Base-by-base conservation (phyloP, 495 filamentous ascomycete genomes). In the Usnea hakonensis region DNA sequence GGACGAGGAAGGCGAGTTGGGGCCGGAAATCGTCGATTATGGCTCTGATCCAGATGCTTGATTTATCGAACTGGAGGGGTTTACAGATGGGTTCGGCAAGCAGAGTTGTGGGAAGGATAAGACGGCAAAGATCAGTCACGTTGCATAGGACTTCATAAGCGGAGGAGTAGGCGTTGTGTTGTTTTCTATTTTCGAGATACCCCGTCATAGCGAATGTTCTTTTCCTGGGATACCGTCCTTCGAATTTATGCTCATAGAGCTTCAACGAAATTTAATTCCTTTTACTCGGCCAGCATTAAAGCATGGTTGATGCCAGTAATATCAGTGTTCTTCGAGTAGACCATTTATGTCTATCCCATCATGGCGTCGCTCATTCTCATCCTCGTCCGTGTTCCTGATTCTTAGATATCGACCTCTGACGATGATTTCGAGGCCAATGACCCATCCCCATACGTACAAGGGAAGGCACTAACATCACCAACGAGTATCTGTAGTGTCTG, bases 1-100 rank as follows among this genome's bases (percentile, higher is more conserved):
- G 59, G 58, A 65, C 36, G 58, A 54, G 32, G 48, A 63, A 19
- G 66, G 57, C 3, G 53, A 66, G 56, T 57, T 67, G 50, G 63
- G 60, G 10, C 53, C 48, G 3, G 44, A 43, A 19, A 44, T 63
- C 7, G 54, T 36, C 21, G 66, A 66, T 40, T 37, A 64, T 26
- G 67, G 62, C 53, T 50, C 55, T 21, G 67, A 69, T 67, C 60
- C 37, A 38, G 35, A 40, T 38, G 54, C 37, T 14, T 57, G n/a
- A 37, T 23, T 19, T n/a, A 5, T 28, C 48, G 9, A 26, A 53
- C 5, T 50, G 26, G 8, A 21, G 6, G 16, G 7, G 6, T 11
- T 26, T 9, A 19, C 21, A 9, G 48, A 16, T 38, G 33, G 14
- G 23, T 16, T 21, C 48, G 1, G 11, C 21, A 48, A 13, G 26